Conservation (phyloP, 1,284 basidiomycete genomes). For the Cutaneotrichosporon cyanovorans region DNA sequence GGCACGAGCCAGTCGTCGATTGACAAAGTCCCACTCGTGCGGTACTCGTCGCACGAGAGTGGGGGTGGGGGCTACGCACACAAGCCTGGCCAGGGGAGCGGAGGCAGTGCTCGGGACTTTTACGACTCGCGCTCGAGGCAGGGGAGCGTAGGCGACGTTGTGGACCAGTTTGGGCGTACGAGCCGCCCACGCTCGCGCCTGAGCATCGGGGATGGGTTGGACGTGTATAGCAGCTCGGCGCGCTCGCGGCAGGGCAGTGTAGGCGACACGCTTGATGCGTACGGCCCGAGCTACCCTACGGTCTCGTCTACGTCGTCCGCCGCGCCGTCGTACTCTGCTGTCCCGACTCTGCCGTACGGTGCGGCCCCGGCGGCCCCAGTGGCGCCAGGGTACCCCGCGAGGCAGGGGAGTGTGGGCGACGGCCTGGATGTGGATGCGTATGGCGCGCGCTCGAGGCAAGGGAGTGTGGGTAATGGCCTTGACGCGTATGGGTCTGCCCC, state of each 20-base stretch:
- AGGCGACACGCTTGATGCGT: neutral
- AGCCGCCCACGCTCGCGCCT: no score
- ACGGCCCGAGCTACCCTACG: no score
- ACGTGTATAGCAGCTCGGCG: neutral
- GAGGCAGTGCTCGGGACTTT: slow-evolving; percentile 1
- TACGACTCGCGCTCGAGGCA: neutral
- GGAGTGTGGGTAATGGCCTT: neutral
- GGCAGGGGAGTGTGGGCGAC: slow-evolving; percentile 1
- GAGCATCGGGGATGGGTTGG: neutral
- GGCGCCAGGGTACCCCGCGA: no score
- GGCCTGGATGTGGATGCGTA: neutral
- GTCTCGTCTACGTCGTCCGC: no score
- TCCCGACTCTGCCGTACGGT: no score
- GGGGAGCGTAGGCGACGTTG: neutral
- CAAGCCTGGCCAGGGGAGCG: neutral
- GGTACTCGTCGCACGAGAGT: neutral
- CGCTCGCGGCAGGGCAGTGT: neutral
- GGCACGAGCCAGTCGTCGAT: neutral
- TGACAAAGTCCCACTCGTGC: neutral
- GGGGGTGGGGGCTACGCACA: neutral
- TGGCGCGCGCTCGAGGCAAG: neutral
- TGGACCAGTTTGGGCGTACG: neutral
- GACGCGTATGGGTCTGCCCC: neutral
- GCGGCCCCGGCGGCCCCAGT: no score
- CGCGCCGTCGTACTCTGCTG: no score